Evolutionary conservation across 768 basidiomycete genomes (phyloP).

Genomic region (Lactifluus volemus): DNA sequence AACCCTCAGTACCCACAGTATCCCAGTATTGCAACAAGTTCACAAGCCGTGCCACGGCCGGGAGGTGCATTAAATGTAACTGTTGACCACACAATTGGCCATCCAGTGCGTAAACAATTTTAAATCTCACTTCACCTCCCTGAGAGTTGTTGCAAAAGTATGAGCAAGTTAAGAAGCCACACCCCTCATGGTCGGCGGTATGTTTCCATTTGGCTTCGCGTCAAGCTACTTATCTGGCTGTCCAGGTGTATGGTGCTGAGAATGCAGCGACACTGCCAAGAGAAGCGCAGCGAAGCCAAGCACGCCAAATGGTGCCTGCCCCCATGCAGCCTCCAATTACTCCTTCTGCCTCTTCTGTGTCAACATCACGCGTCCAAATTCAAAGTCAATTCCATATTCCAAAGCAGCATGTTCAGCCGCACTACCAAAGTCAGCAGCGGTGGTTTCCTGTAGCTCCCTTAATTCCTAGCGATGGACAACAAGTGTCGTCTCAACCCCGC

Average conservation of each 20-base stretch:
- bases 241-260: background rate
- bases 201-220: background rate
- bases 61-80: background rate
- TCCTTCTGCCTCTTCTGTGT: background rate
- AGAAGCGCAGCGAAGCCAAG: background rate
- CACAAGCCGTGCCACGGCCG: background rate
- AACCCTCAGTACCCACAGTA: background rate
- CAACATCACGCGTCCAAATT: background rate
- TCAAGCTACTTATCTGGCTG: background rate
- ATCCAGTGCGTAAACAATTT: background rate
- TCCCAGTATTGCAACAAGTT: background rate
- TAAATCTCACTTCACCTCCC: background rate
- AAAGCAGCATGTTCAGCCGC: background rate
- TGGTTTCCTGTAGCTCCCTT: background rate
- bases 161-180: background rate
- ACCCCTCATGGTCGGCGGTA: conserved; percentile 3
- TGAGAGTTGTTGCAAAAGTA: background rate
- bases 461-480: background rate
- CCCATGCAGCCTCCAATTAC: background rate
- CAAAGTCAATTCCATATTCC: background rate
- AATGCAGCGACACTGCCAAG: background rate
- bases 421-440: background rate
- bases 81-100: background rate
- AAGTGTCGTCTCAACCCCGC: background rate
- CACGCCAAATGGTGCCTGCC: background rate